Base-by-base conservation (phyloP, 352 stramenopile species). In the Globisporangium viniferum region DNA sequence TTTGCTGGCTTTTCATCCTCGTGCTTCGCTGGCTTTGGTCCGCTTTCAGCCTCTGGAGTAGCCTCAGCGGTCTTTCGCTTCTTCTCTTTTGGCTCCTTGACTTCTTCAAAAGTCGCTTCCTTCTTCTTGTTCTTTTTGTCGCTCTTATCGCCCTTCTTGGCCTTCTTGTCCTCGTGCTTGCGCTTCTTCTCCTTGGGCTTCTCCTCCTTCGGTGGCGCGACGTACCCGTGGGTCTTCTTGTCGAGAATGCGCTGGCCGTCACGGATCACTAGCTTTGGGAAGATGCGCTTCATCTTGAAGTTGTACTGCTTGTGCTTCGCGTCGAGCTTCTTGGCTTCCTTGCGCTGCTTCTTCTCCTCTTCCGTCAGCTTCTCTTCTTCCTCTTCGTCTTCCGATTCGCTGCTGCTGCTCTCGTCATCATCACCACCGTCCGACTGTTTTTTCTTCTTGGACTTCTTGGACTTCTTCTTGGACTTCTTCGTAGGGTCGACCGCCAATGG, bases 281-380 rank as follows among this genome's bases (percentile, higher is more conserved):
- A 95, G 57, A 95, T 41, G 0, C 86, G 82, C 74, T 94, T 95
- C 76, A 95, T 94, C 76, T 92, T 92, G 71, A 92, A 93, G 66
- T 93, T 93, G 75, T 95, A 95, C 72, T 91, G 80, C 71, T 93
- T 95, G 77, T 93, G 82, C 71, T 92, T 94, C 22, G 79, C 80
- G 55, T 93, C 86, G 18, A 93, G 70, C 18, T 73, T 69, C 72
- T 91, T 93, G 6, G 72, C 81, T 66, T 89, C 78, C 67, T 93
- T 90, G 20, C 78, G 65, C 64, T 83, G 72, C 31, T 72, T 15
- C 60, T 84, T 86, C 36, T 88, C 77, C 49, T 90, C 81, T 0
- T 70, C 64, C 4, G 74, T 83, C 60, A 82, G 62, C 8, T 77
- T 60, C n/a, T 68, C 68, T n/a, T 75, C 71, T 8, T 65, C 48